Percentiles rank a stretch among this genome's conserved stretches.
Evolutionary conservation across 257 asterid genomes (phyloP).

Genomic region (Solanum infundibuliforme): DNA sequence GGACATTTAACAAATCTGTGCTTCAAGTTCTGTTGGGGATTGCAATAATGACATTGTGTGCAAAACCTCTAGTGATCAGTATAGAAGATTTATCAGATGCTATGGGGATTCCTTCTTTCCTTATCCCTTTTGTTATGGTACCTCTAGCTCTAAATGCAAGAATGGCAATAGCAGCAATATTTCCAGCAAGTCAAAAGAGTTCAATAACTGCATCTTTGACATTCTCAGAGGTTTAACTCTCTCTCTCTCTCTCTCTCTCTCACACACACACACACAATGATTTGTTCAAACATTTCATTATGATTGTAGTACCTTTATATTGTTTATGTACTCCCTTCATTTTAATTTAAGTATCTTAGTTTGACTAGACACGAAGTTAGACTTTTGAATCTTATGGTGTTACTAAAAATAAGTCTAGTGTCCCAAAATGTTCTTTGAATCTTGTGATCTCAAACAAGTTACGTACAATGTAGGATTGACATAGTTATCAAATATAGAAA

Average conservation of each 20-base stretch:
- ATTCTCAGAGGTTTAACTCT: slow-evolving; percentile 51
- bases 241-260: neutral
- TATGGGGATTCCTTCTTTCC: slow-evolving; percentile 35
- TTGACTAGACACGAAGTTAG: neutral
- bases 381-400: neutral
- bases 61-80: slow-evolving; percentile 39
- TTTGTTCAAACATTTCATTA: neutral
- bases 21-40: slow-evolving; percentile 36
- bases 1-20: slow-evolving; percentile 19
- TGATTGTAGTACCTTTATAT: neutral
- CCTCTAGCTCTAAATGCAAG: slow-evolving; percentile 47
- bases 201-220: slow-evolving; percentile 49
- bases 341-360: neutral
- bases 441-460: neutral
- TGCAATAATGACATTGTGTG: slow-evolving; percentile 30
- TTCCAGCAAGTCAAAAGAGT: slow-evolving; percentile 45
- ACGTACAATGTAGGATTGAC: neutral
- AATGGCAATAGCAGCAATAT: slow-evolving; percentile 30
- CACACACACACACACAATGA: neutral
- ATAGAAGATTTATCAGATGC: slow-evolving; percentile 31
- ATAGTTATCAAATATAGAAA: neutral
- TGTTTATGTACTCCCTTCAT: neutral
- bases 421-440: neutral
- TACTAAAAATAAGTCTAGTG: neutral
- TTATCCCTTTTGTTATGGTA: slow-evolving; percentile 44